Evolutionary conservation across 331 rosid species (phyloP).

Genomic region (Phaseolus coccineus): DNA sequence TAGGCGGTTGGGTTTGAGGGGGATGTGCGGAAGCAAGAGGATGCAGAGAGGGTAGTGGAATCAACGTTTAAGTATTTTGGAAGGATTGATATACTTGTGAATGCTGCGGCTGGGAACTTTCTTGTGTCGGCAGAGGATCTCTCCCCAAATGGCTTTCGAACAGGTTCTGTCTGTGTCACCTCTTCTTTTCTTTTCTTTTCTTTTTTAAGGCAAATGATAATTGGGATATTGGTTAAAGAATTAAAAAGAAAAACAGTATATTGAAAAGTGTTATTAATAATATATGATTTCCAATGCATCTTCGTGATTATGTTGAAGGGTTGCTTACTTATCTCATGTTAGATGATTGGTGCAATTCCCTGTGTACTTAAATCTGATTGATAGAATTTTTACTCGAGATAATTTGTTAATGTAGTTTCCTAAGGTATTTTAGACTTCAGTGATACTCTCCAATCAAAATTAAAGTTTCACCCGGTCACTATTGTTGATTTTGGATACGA

Average conservation of each 20-base stretch:
- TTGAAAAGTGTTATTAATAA: neutral
- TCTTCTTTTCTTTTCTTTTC: neutral
- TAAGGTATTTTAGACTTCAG: too few relatives aligned
- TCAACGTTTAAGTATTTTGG: constrained; percentile 78
- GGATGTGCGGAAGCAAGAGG: constrained; percentile 91
- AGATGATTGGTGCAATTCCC: too few relatives aligned
- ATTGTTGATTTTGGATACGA: too few relatives aligned
- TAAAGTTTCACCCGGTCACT: too few relatives aligned
- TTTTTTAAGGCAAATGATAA: neutral
- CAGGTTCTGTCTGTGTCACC: constrained; percentile 58
- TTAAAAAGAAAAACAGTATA: neutral
- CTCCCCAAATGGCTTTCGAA: constrained; percentile 93
- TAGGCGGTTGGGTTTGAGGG: constrained; percentile 86
- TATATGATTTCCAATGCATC: neutral
- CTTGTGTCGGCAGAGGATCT: constrained; percentile 85
- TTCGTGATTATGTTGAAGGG: neutral
- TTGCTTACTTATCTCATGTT: too few relatives aligned
- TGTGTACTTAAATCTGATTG: too few relatives aligned
- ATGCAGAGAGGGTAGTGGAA: constrained; percentile 78
- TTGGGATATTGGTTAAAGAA: neutral
- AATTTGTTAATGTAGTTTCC: too few relatives aligned
- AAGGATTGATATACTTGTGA: constrained; percentile 80
- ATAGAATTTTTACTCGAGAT: too few relatives aligned
- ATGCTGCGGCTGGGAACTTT: constrained; percentile 95
- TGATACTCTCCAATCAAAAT: too few relatives aligned